Evolutionary conservation across 2,329 filamentous ascomycete species (phyloP).

Genomic region (Aspergillus tamarii): DNA sequence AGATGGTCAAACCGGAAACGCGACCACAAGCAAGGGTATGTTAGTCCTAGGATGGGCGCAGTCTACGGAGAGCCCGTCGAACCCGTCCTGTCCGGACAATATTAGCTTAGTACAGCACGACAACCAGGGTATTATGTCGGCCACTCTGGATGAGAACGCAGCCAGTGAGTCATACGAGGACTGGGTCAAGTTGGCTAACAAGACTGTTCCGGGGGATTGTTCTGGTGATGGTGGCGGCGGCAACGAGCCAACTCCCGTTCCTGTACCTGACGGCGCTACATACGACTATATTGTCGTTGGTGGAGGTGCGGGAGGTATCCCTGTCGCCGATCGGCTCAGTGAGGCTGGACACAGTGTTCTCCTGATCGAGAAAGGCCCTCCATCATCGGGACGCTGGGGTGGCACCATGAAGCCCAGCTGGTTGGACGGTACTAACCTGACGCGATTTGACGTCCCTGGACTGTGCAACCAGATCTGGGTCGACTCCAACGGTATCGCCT

Average conservation of each 20-base stretch:
- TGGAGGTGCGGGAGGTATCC: slow-evolving; percentile 55
- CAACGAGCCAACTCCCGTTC: not conserved
- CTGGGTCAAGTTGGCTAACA: slow-evolving; percentile 34
- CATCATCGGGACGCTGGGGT: slow-evolving; percentile 67
- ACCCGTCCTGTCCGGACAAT: slow-evolving; percentile 50
- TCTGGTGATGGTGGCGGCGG: slow-evolving; percentile 12
- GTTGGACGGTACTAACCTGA: slow-evolving; percentile 61
- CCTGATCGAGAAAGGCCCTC: slow-evolving; percentile 63
- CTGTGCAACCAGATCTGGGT: slow-evolving; percentile 72
- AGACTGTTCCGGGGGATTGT: slow-evolving; percentile 23
- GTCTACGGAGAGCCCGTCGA: slow-evolving; percentile 43
- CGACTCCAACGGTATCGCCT: slow-evolving; percentile 56
- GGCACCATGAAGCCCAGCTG: slow-evolving; percentile 64
- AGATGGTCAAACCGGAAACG: slow-evolving; percentile 48
- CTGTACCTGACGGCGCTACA: slow-evolving; percentile 13
- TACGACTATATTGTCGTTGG: slow-evolving; percentile 53
- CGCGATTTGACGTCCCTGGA: slow-evolving; percentile 72
- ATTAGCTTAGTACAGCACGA: slow-evolving; percentile 59
- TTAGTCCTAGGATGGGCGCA: slow-evolving; percentile 62
- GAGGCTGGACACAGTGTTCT: slow-evolving; percentile 68
- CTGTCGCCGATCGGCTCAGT: slow-evolving; percentile 62
- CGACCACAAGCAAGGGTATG: slow-evolving; percentile 49
- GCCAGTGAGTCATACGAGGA: slow-evolving; percentile 42
- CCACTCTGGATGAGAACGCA: slow-evolving; percentile 45
- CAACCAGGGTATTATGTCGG: slow-evolving; percentile 58